Evolutionary conservation across 768 basidiomycete genomes (phyloP).

Genomic region (Phanerodontia chrysosporium): DNA sequence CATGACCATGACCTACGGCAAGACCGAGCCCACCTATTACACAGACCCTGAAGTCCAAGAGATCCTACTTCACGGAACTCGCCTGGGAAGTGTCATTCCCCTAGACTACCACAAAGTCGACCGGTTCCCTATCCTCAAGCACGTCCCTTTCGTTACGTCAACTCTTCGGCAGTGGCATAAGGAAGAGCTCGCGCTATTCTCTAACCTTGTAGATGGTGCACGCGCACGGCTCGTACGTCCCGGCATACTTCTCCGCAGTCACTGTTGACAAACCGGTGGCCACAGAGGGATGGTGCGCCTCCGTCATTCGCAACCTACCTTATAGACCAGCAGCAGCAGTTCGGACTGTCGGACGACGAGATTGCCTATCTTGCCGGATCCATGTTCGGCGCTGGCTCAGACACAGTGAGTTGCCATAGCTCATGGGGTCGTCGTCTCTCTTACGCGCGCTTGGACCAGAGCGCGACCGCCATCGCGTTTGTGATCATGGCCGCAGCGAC

Average conservation of each 20-base stretch:
- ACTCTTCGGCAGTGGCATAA: slow-evolving; percentile 50
- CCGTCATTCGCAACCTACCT: slow-evolving; percentile 35
- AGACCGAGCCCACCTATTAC: slow-evolving; percentile 32
- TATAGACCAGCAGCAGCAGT: slow-evolving; percentile 30
- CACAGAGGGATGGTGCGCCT: slow-evolving; percentile 23
- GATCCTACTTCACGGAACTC: slow-evolving; percentile 29
- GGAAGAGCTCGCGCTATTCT: slow-evolving; percentile 33
- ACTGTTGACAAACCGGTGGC: background rate
- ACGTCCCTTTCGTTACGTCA: slow-evolving; percentile 56
- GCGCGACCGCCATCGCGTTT: slow-evolving; percentile 20
- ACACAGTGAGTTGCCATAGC: slow-evolving; percentile 28
- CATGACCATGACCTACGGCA: slow-evolving; percentile 36
- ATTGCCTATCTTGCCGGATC: slow-evolving; percentile 36
- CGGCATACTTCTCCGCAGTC: background rate
- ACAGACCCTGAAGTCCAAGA: slow-evolving; percentile 32
- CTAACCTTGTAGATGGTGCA: slow-evolving; percentile 26
- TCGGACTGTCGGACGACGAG: slow-evolving; percentile 30
- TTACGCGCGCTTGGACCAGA: background rate
- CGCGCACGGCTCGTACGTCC: slow-evolving; percentile 26
- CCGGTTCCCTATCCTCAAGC: slow-evolving; percentile 30
- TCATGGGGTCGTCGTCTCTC: background rate
- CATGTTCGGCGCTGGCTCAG: slow-evolving; percentile 41
- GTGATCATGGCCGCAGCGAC: slow-evolving; percentile 36
- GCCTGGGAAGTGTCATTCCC: slow-evolving; percentile 25
- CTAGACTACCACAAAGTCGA: slow-evolving; percentile 34